Percentiles rank a stretch among this genome's conserved stretches.
These are phyloP conservation scores for Flaveria floridana DNA, from an alignment of 140 eudicot species.

Conservation along the genomic window DNA sequence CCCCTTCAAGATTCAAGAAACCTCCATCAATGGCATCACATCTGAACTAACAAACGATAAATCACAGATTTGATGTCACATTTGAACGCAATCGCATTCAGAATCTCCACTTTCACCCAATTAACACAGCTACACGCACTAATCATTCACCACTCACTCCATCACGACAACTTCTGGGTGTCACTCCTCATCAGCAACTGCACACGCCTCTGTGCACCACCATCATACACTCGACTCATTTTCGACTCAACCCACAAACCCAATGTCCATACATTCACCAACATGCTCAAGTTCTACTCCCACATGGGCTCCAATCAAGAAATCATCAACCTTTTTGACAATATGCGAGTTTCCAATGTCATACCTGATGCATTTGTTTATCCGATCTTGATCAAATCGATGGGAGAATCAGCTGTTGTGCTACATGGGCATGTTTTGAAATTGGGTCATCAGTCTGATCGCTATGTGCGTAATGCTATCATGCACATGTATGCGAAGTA, in stretches of 20 bases:
- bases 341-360: constrained; percentile 42
- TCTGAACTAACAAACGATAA: background rate
- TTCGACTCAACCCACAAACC: constrained; percentile 50
- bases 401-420: constrained; percentile 39
- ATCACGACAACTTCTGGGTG: constrained; percentile 43
- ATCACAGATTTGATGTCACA: constrained; percentile 29
- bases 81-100: constrained; percentile 29
- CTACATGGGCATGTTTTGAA: constrained; percentile 59
- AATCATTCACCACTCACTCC: constrained; percentile 47
- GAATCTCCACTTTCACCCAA: constrained; percentile 35
- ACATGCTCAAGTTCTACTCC: constrained; percentile 61
- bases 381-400: constrained; percentile 61
- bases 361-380: constrained; percentile 56
- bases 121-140: constrained; percentile 63
- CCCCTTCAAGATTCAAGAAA: background rate
- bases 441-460: constrained; percentile 46
- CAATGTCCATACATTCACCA: constrained; percentile 51
- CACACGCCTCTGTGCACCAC: constrained; percentile 70
- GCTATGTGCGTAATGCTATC: constrained; percentile 54
- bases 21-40: background rate
- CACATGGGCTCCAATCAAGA: constrained; percentile 44
- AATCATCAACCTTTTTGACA: constrained; percentile 38
- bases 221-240: constrained; percentile 47
- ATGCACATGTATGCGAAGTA: constrained; percentile 54
- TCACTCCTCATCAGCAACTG: constrained; percentile 55